These are phyloP conservation scores for Ceratobasidium sp. DNA, from an alignment of 1,284 basidiomycete species.

Conservation along the genomic window DNA sequence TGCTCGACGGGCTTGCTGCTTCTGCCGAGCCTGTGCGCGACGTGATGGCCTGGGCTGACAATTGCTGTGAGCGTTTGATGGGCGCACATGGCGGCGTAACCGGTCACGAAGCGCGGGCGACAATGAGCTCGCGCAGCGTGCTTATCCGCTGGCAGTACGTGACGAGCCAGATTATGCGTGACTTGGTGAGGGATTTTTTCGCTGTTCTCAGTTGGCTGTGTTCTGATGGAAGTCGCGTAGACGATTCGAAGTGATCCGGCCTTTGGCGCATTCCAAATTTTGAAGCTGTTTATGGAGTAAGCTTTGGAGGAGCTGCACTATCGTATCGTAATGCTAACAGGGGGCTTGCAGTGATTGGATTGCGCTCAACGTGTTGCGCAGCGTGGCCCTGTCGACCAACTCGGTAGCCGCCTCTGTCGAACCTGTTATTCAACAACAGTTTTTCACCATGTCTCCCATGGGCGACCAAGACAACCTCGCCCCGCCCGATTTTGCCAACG, in stretches of 20 bases:
- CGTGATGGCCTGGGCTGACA: constrained; percentile 89
- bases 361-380: constrained; percentile 83
- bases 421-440: constrained; percentile 87
- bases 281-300: constrained; percentile 88
- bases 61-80: constrained; percentile 85
- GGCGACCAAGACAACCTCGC: constrained; percentile 68
- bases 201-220: constrained; percentile 26
- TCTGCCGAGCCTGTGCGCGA: constrained; percentile 82
- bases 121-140: constrained; percentile 86
- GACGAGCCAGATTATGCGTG: constrained; percentile 88
- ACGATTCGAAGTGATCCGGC: constrained; percentile 89
- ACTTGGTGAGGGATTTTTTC: constrained; percentile 68
- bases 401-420: constrained; percentile 89
- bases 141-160: constrained; percentile 91
- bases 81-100: constrained; percentile 57
- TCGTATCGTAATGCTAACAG: constrained; percentile 32
- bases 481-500: constrained; percentile 39
- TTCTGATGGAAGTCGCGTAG: constrained; percentile 55
- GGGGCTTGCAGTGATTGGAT: constrained; percentile 78
- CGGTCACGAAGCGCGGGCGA: constrained; percentile 74
- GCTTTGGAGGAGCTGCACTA: constrained; percentile 53
- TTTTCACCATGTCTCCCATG: constrained; percentile 82
- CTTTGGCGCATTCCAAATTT: constrained; percentile 88
- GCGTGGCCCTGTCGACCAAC: constrained; percentile 85
- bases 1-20: constrained; percentile 66